Percentiles rank a stretch among this genome's conserved stretches.
Evolutionary conservation across 2,329 filamentous ascomycete species (phyloP).

Genomic region (Rasamsonia emersonii): DNA sequence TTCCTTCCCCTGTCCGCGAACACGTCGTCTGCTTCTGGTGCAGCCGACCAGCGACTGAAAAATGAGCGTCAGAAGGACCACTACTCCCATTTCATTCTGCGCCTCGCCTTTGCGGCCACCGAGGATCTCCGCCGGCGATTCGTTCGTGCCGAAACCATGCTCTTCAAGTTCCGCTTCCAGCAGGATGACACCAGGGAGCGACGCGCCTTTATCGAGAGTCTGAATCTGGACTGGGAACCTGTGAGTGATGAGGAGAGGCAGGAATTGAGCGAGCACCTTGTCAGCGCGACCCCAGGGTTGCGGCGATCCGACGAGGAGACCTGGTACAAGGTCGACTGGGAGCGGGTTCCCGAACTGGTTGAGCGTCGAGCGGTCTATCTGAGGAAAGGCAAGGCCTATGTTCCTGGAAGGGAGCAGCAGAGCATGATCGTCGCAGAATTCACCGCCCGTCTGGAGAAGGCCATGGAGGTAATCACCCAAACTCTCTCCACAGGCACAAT

Average conservation of each 20-base stretch:
- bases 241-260: constrained; percentile 72
- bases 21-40: constrained; percentile 49
- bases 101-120: constrained; percentile 83
- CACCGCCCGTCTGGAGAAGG: constrained; percentile 65
- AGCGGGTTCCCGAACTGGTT: constrained; percentile 80
- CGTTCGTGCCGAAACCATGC: constrained; percentile 73
- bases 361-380: constrained; percentile 70
- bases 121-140: constrained; percentile 86
- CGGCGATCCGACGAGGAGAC: constrained; percentile 61
- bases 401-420: constrained; percentile 75
- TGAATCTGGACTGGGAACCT: constrained; percentile 77
- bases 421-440: constrained; percentile 89
- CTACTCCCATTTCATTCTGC: constrained; percentile 94
- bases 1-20: constrained; percentile 73
- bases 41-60: constrained; percentile 46
- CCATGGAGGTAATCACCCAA: constrained; percentile 58
- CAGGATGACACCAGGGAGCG: constrained; percentile 68
- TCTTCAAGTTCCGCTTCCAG: constrained; percentile 76
- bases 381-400: constrained; percentile 76
- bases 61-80: constrained; percentile 87
- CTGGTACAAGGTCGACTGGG: constrained; percentile 98
- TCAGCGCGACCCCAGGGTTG: constrained; percentile 46
- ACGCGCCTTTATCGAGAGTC: constrained; percentile 62
- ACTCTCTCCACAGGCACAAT: constrained; percentile 3
- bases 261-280: constrained; percentile 54